Conservation (phyloP, 805 yeast genomes). For the Komagataella phaffii region DNA sequence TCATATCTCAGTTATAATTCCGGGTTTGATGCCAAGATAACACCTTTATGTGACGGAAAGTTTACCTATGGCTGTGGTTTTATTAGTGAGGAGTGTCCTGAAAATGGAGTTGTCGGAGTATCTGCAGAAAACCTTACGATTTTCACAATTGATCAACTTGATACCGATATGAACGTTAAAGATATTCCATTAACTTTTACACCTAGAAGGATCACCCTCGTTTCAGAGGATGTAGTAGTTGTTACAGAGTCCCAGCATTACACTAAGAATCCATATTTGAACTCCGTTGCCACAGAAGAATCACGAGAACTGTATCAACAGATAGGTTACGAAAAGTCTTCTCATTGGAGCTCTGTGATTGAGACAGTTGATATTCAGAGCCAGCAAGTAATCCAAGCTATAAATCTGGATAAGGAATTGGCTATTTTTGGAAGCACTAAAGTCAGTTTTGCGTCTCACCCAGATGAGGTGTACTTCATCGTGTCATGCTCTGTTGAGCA, state of each 20-base stretch:
- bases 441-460: conserved; percentile 16
- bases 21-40: conserved; percentile 22
- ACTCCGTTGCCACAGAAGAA: conserved; percentile 13
- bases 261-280: conserved; percentile 17
- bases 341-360: conserved; percentile 38
- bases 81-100: conserved; percentile 44
- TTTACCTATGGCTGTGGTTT: conserved; percentile 38
- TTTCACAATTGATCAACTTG: conserved; percentile 32
- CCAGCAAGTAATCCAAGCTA: conserved; percentile 22
- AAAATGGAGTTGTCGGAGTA: conserved; percentile 53
- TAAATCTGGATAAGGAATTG: conserved; percentile 30
- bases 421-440: conserved; percentile 25
- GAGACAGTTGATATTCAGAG: conserved; percentile 28
- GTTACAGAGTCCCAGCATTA: conserved; percentile 33
- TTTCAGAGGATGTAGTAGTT: conserved; percentile 11
- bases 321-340: conserved; percentile 23
- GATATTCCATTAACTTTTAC: conserved; percentile 32
- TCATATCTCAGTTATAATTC: conserved; percentile 40
- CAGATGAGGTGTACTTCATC: conserved; percentile 20
- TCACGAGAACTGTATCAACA: conserved; percentile 26
- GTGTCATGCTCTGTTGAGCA: conserved; percentile 27
- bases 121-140: conserved; percentile 38
- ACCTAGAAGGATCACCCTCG: conserved; percentile 24
- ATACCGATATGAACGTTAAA: conserved; percentile 19
- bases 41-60: conserved; percentile 31